Evolutionary conservation across 164 flowering plant species (phyloP).

Genomic region (Vitis rupestris): DNA sequence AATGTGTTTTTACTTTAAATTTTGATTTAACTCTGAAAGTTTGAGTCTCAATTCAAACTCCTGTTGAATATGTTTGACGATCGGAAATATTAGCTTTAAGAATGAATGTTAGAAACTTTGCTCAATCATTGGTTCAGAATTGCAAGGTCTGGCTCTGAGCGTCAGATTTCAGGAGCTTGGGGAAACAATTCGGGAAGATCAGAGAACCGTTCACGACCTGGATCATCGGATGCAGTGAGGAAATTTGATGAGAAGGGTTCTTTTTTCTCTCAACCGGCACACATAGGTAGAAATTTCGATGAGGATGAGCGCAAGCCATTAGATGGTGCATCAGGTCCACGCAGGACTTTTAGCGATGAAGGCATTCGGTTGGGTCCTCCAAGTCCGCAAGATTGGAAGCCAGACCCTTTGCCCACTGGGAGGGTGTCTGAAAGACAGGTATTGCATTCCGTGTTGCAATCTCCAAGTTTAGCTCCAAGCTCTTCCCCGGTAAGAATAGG

Average conservation of each 20-base stretch:
- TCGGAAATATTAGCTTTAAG: no score
- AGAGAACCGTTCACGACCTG: slow-evolving; percentile 2
- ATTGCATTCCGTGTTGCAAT: no score
- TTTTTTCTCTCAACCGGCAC: neutral
- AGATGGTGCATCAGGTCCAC: slow-evolving; percentile 1
- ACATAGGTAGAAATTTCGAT: slow-evolving; percentile 7
- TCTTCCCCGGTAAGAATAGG: neutral
- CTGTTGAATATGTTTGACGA: no score
- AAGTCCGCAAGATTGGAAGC: neutral
- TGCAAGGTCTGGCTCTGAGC: slow-evolving; percentile 3
- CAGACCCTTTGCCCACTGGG: neutral
- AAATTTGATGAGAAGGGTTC: slow-evolving; percentile 4
- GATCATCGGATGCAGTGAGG: neutral
- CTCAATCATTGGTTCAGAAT: neutral
- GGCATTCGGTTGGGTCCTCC: neutral
- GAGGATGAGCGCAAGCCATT: slow-evolving; percentile 17
- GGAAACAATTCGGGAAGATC: neutral
- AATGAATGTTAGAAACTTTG: no score
- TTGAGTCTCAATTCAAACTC: no score
- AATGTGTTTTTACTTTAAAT: no score
- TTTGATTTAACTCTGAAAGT: no score
- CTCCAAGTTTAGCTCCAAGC: no score
- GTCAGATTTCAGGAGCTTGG: neutral
- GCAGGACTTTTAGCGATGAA: slow-evolving; percentile 7
- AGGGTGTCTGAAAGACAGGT: slow-evolving; percentile 1